Evolutionary conservation across 176 grass and related monocot genomes (phyloP), one percentile per base, ranked within the genome.

Genomic region (Areca catechu): DNA sequence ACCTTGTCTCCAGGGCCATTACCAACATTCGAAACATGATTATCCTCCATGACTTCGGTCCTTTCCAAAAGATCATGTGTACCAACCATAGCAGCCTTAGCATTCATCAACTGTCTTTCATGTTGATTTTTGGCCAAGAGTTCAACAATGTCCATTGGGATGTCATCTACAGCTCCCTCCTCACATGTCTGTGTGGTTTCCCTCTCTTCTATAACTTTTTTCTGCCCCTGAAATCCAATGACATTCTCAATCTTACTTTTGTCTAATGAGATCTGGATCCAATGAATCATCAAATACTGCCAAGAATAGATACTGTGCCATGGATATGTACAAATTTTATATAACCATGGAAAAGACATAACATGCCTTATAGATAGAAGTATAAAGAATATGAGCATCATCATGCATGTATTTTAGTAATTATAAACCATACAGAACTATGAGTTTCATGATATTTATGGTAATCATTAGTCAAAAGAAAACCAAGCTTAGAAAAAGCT

Each of bases 81-180:
- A 28, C 16, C 68, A 29, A 71, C 49, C 24, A 22, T 60, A 65
- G 54, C 58, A 81, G 54, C 54, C 6, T 73, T 48, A 20, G 47
- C 66, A 56, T 63, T 68, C 57, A 75, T 71, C 49, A 76, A 51
- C 20, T 60, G 67, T 54, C 79, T 98, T 62, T 68, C 60, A 71
- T 79, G 62, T 23, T 83, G 81, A 70, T 62, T 83, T 80, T 65
- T 83, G 17, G 66, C 80, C 30, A 98, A 74, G 50, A 97, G 76
- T 88, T 98, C 87, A 60, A 85, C 81, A 62, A 98, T 83, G 27
- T 92, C 87, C 87, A 98, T 92, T 30, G 87, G 83, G 63, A 88
- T 84, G 59, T 76, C 93, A 78, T 89, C 85, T 16, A 76, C 15
- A 78, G 47, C 60, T 20, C 65, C 56, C 54, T 57, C 24, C 59